Evolutionary conservation across 768 basidiomycete species (phyloP).

Genomic region (Pleurotus sapidus): DNA sequence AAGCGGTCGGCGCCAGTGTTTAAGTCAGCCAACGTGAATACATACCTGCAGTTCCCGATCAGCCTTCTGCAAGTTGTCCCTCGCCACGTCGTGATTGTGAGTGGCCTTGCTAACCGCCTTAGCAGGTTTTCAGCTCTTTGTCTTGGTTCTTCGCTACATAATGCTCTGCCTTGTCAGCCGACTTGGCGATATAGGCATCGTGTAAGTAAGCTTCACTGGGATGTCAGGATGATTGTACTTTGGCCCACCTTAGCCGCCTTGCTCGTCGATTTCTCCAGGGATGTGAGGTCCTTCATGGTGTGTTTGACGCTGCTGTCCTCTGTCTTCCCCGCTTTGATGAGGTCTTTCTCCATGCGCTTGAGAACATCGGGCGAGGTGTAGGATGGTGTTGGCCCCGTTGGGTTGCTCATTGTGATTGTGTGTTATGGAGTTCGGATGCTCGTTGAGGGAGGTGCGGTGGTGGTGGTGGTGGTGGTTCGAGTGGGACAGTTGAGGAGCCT

Average conservation of each 20-base stretch:
- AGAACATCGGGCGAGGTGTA: slow-evolving; percentile 3
- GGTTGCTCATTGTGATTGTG: not conserved
- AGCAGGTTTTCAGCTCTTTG: slow-evolving; percentile 1
- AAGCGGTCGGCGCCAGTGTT: not conserved
- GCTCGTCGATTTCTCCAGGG: not conserved
- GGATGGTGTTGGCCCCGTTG: not conserved
- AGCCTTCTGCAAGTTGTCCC: not conserved
- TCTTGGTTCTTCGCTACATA: not conserved
- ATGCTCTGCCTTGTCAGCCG: slow-evolving; percentile 5
- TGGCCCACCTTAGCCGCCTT: not conserved
- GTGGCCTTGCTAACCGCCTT: slow-evolving; percentile 5
- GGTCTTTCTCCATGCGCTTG: slow-evolving; percentile 7
- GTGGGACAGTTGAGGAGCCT: too few species aligned
- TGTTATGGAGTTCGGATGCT: not conserved
- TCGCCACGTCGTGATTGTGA: not conserved
- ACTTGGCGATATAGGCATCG: not conserved
- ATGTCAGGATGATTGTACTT: too few species aligned
- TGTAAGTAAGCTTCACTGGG: too few species aligned
- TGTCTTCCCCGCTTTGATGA: not conserved
- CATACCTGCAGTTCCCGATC: slow-evolving; percentile 2
- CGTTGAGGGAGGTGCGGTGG: too few species aligned
- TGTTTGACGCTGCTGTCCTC: slow-evolving; percentile 2
- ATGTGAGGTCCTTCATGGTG: not conserved
- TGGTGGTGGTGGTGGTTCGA: too few species aligned
- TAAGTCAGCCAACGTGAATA: not conserved